phyloP scores from a whole-genome alignment of 1,139 yeast genomes.

The Suhomyces guaymorum region DNA sequence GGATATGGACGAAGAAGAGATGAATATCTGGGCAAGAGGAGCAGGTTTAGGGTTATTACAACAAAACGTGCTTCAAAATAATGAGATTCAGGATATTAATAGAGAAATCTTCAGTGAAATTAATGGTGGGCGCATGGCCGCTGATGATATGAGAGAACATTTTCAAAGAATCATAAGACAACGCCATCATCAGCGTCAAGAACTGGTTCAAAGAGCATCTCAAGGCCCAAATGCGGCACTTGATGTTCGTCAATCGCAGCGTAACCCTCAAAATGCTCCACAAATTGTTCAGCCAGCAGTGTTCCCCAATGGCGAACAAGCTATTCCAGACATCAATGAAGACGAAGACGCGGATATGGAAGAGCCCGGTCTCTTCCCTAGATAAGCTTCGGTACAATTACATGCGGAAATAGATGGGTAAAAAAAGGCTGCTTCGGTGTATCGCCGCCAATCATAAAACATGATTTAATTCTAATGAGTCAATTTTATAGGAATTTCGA shows the following conservation, averaged over 20 bases:
- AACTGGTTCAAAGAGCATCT: constrained; percentile 12
- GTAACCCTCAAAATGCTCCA: constrained; percentile 36
- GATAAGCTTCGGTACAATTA: constrained; percentile 1
- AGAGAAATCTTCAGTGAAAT: constrained; percentile 39
- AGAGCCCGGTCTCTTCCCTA: constrained; percentile 30
- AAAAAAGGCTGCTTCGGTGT: too few relatives aligned
- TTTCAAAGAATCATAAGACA: constrained; percentile 36
- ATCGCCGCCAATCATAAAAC: too few relatives aligned
- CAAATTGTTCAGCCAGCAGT: constrained; percentile 47
- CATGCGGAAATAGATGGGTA: too few relatives aligned
- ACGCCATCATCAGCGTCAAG: constrained; percentile 18
- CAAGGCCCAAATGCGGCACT: constrained; percentile 9
- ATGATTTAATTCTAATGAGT: too few relatives aligned
- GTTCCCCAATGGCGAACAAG: constrained; percentile 34
- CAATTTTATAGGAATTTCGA: background rate
- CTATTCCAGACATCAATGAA: constrained; percentile 29
- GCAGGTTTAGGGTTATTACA: constrained; percentile 37
- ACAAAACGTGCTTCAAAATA: constrained; percentile 18
- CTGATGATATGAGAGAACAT: constrained; percentile 44
- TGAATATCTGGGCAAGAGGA: constrained; percentile 33
- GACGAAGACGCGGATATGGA: constrained; percentile 44
- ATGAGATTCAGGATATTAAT: constrained; percentile 33
- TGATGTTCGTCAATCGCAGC: constrained; percentile 12
- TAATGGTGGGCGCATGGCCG: constrained; percentile 35
- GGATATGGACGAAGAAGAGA: constrained; percentile 24